Evolutionary conservation across 2,329 filamentous ascomycete genomes (phyloP), one percentile per base, ranked within the genome.

Genomic region (Shiraia bambusicola): DNA sequence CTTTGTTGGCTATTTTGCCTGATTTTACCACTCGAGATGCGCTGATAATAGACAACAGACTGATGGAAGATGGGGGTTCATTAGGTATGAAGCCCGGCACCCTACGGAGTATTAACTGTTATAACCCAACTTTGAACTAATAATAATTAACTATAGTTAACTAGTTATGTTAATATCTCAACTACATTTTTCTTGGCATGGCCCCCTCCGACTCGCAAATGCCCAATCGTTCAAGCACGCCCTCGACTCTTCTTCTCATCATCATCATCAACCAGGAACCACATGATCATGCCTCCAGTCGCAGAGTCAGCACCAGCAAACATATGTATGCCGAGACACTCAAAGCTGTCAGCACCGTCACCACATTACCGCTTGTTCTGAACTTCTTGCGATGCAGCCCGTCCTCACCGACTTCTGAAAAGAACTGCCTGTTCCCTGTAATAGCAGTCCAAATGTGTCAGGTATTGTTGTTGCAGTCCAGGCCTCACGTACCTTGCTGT

Each of bases 371-470:
- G 66, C 80, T 83, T 12, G 82, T 85, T 42, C 81, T 72, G 60
- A 85, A 85, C 52, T 76, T 81, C 65, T 80, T 80, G 49, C 78
- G 74, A 52, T 76, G 76, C 52, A 83, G 61, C 2, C 81, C 82
- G 62, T 83, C 79, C 28, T 81, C 78, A 28, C 79, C 78, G 13
- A 77, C 65, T 42, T 78, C 76, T 47, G 77, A 81, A 70, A 97
- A 97, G 73, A 98, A 97, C 70, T 97, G 92, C 52, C 83, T 81
- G 63, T 97, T 95, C 42, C 93, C 64, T 66, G 15, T 26, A 13
- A n/a, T 4, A n/a, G 22, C 24, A 28, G 7, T 12, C 34, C 17
- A 22, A 22, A 35, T 29, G 15, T 32, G 40, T 31, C 8, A 15
- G 14, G n/a, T n/a, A n/a, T n/a, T n/a, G n/a, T n/a, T n/a, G n/a